A percentile compares a stretch with the other conserved stretches of the same genome.
Conservation (phyloP, 108 stramenopile species). For the Skeletonema marinoi region DNA sequence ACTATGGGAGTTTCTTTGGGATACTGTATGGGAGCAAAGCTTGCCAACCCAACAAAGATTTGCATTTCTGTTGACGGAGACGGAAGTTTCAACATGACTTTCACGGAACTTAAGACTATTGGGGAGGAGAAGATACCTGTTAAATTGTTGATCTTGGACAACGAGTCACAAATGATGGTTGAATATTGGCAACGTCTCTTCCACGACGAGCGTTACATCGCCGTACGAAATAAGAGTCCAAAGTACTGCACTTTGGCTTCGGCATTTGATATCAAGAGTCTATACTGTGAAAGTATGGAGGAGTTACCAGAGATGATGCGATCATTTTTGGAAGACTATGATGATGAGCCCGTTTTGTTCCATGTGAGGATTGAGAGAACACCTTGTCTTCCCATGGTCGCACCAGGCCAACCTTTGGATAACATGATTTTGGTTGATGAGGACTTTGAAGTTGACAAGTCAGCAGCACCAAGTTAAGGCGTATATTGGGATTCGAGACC, state of each 20-base stretch:
- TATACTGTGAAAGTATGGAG: conserved; percentile 76
- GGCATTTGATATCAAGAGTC: conserved; percentile 79
- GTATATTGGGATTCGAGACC: neutral
- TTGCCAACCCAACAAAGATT: conserved; percentile 82
- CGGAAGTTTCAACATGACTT: conserved; percentile 93
- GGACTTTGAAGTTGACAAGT: conserved; percentile 76
- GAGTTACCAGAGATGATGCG: conserved; percentile 81
- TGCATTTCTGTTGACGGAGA: conserved; percentile 89
- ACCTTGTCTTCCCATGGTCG: conserved; percentile 86
- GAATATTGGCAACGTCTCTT: conserved; percentile 94
- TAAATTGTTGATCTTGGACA: conserved; percentile 90
- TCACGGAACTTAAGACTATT: conserved; percentile 91
- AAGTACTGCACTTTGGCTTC: conserved; percentile 76
- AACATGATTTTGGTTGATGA: conserved; percentile 89
- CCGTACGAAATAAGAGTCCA: conserved; percentile 85
- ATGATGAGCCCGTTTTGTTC: conserved; percentile 90
- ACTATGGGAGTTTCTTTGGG: conserved; percentile 92
- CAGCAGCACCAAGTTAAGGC: conserved; percentile 84
- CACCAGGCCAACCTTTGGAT: conserved; percentile 85
- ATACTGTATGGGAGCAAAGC: conserved; percentile 88
- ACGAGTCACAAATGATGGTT: conserved; percentile 94
- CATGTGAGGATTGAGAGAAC: conserved; percentile 87
- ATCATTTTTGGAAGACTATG: conserved; percentile 82
- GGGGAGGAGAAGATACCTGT: conserved; percentile 84
- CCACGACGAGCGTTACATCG: conserved; percentile 86